A percentile compares a stretch with the other conserved stretches of the same genome.
These are phyloP conservation scores for Dicorynia guianensis DNA, from an alignment of 306 rosid species.

Conservation along the genomic window DNA sequence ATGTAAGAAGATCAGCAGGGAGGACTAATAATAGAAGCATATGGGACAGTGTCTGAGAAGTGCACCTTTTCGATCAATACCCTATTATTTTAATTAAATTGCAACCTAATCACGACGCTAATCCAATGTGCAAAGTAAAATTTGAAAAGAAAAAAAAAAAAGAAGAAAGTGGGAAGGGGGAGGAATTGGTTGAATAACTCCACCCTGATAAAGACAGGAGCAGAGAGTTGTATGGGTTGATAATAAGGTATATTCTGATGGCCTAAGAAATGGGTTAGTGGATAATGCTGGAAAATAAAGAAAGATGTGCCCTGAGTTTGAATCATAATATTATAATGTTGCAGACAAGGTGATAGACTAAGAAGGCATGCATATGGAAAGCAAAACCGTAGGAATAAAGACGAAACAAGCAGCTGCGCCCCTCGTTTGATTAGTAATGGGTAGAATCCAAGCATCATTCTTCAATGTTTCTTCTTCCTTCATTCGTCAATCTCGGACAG, in stretches of 20 bases:
- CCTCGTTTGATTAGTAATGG: constrained; percentile 29
- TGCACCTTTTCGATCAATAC: background rate
- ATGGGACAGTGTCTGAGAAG: background rate
- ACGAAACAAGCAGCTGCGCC: constrained; percentile 25
- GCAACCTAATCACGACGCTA: background rate
- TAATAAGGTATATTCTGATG: background rate
- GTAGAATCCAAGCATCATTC: background rate
- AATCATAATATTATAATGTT: background rate
- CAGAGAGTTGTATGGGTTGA: background rate
- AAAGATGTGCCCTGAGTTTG: background rate
- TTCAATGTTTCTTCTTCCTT: background rate
- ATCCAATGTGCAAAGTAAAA: background rate
- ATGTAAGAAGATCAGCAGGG: too few species aligned
- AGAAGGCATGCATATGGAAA: background rate
- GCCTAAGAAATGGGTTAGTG: background rate
- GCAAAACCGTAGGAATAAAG: constrained; percentile 15
- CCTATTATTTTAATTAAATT: background rate
- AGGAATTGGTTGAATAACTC: too few species aligned
- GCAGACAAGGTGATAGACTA: background rate
- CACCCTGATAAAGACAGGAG: background rate
- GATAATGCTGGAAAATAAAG: background rate
- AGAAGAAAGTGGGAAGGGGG: too few species aligned
- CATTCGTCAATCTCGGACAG: background rate
- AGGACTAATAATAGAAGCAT: too few species aligned
- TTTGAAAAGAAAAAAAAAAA: too few species aligned